Evolutionary conservation across 169 alveolate genomes (phyloP).

Genomic region (Cystoisospora suis): DNA sequence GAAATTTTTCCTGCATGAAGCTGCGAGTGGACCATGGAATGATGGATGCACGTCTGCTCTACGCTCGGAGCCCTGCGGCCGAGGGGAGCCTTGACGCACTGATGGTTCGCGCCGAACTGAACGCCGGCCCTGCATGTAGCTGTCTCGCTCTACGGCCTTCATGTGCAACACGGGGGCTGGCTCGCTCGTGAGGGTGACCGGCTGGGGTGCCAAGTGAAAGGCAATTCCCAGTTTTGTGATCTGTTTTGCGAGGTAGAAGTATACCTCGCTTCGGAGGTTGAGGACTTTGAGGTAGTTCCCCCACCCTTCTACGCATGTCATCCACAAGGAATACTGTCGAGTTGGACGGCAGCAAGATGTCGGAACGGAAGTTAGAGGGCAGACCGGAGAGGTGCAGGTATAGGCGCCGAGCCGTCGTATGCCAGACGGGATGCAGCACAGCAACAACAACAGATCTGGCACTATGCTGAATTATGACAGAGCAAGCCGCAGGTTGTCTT

Average conservation of each 20-base stretch:
- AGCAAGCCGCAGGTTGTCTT: too few species aligned
- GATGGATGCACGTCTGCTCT: too few species aligned
- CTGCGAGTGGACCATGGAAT: too few species aligned
- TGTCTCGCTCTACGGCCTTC: not conserved
- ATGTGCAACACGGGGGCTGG: not conserved
- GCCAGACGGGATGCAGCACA: too few species aligned
- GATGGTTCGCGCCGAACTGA: too few species aligned
- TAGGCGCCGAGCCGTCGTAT: too few species aligned
- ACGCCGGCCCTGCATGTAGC: too few species aligned
- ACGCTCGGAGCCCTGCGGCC: too few species aligned
- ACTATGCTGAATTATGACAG: too few species aligned
- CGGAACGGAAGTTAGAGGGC: not conserved
- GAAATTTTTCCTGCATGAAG: too few species aligned
- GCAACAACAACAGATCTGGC: too few species aligned
- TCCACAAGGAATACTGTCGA: constrained; percentile 47
- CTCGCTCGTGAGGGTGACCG: constrained; percentile 34
- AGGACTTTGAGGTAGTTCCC: constrained; percentile 44
- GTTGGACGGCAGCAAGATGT: not conserved
- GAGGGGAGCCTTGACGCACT: too few species aligned
- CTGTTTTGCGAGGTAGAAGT: constrained; percentile 39
- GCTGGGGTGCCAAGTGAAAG: constrained; percentile 51
- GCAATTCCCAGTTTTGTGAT: constrained; percentile 49
- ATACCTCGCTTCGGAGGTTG: constrained; percentile 58
- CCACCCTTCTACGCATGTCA: constrained; percentile 58
- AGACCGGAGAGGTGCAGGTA: not conserved